A percentile compares a stretch with the other conserved stretches of the same genome.
phyloP scores from a whole-genome alignment of 441 rosid genomes.

The Eutrema salsugineum region DNA sequence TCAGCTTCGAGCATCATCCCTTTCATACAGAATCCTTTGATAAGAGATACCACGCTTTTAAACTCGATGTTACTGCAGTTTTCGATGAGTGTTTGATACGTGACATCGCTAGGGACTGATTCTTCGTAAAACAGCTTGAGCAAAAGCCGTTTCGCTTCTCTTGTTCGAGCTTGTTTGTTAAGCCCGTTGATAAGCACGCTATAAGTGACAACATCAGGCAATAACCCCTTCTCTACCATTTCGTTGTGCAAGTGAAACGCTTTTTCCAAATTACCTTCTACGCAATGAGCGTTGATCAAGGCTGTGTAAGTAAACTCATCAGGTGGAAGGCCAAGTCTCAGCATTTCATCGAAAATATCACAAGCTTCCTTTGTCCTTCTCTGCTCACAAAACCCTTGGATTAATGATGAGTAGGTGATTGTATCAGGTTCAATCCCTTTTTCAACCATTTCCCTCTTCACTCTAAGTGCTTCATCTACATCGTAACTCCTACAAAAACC shows the following conservation, averaged over 20 bases:
- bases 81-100: conserved; percentile 66
- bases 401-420: conserved; percentile 65
- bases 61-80: conserved; percentile 55
- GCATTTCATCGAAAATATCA: conserved; percentile 71
- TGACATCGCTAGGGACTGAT: conserved; percentile 60
- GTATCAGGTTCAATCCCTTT: conserved; percentile 63
- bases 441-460: conserved; percentile 59
- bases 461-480: conserved; percentile 56
- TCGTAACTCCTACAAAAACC: conserved; percentile 65
- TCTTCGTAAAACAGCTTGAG: conserved; percentile 74
- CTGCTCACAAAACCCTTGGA: conserved; percentile 69
- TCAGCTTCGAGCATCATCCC: conserved; percentile 91
- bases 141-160: conserved; percentile 76
- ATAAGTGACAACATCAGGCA: conserved; percentile 75
- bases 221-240: conserved; percentile 66
- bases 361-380: conserved; percentile 73
- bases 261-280: conserved; percentile 52
- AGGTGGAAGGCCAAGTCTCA: conserved; percentile 41
- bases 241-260: conserved; percentile 70
- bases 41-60: conserved; percentile 57
- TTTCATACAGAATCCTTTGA: conserved; percentile 91
- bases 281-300: conserved; percentile 69
- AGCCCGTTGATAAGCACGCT: conserved; percentile 85
- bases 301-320: conserved; percentile 74
- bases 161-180: conserved; percentile 71